phyloP scores from a whole-genome alignment of 2,329 filamentous ascomycete genomes.

The Lachnellula arida region DNA sequence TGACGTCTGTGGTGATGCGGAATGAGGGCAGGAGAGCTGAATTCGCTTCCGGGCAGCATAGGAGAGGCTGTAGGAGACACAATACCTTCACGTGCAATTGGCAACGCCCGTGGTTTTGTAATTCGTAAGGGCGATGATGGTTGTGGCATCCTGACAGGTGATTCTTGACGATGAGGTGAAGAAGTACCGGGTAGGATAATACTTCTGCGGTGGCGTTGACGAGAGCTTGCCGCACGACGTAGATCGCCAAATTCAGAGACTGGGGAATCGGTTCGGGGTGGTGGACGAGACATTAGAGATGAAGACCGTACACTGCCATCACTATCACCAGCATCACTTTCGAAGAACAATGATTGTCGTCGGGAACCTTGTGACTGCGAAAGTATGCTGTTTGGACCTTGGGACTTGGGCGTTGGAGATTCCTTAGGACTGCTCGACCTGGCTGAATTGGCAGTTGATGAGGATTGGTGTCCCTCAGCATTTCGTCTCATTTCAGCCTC shows the following conservation, averaged over 20 bases:
- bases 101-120: slow-evolving; percentile 67
- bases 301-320: slow-evolving; percentile 83
- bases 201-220: slow-evolving; percentile 82
- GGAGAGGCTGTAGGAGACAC: slow-evolving; percentile 88
- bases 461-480: slow-evolving; percentile 39
- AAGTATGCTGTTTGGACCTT: slow-evolving; percentile 54
- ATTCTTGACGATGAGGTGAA: slow-evolving; percentile 81
- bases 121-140: slow-evolving; percentile 86
- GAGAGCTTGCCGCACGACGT: slow-evolving; percentile 69
- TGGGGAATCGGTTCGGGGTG: slow-evolving; percentile 78
- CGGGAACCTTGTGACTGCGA: slow-evolving; percentile 60
- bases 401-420: slow-evolving; percentile 84
- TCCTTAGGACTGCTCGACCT: slow-evolving; percentile 87
- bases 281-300: slow-evolving; percentile 64
- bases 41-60: slow-evolving; percentile 76
- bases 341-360: slow-evolving; percentile 71
- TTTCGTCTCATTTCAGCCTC: slow-evolving; percentile 25
- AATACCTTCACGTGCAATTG: slow-evolving; percentile 57
- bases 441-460: slow-evolving; percentile 60
- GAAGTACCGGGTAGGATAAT: slow-evolving; percentile 74
- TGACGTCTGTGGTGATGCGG: slow-evolving; percentile 76
- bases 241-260: slow-evolving; percentile 79
- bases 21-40: slow-evolving; percentile 66
- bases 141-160: slow-evolving; percentile 69
- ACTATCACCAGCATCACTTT: slow-evolving; percentile 79